Base-by-base conservation (phyloP, 192 early-diverging fungal genomes). In the Coemansia sp. region DNA sequence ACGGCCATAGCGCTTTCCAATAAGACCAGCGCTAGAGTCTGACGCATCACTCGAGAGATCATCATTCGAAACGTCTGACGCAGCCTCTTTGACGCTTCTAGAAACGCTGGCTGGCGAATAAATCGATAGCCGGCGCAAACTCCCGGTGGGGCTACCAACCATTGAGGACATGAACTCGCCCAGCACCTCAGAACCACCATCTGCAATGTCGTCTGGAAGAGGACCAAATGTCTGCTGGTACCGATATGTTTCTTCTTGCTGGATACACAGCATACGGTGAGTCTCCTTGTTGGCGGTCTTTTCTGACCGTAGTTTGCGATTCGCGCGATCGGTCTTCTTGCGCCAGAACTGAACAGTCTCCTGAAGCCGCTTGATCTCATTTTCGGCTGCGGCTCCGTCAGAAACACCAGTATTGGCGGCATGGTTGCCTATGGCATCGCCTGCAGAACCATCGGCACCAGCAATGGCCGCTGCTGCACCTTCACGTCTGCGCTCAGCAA, bases 261-360 rank as follows among this genome's bases (percentile, higher is more conserved):
- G 74, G 11, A 57, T 45, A 17, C 68, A 68, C 57, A 76, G 46
- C 67, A 74, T 68, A 56, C 79, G 68, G 17, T 64, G 41, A 0
- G 75, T 65, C 39, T 74, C 75, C 11, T 64, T 70, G 51, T 51
- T 65, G 25, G 68, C 66, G 38, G 38, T 17, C 65, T 67, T 67
- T 41, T 82, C 74, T 0, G 68, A 40, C n/a, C 68, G 68, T 50
- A 82, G 71, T 62, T 74, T 70, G 65, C 79, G 79, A 40, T 67
- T 71, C 12, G 59, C 42, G 32, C 72, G 71, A 65, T 82, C 79
- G 4, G 71, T 66, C 56, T 78, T 76, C 11, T 79, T 72, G 45
- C 77, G 73, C 63, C 65, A 70, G 63, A 76, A 79, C 74, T 79
- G 77, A 1, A 70, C 71, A 16, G 66, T 59, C 64, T 74, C 71